Evolutionary conservation across 2,329 filamentous ascomycete genomes (phyloP), one percentile per base, ranked within the genome.

Genomic region (Colletotrichum eleusines): DNA sequence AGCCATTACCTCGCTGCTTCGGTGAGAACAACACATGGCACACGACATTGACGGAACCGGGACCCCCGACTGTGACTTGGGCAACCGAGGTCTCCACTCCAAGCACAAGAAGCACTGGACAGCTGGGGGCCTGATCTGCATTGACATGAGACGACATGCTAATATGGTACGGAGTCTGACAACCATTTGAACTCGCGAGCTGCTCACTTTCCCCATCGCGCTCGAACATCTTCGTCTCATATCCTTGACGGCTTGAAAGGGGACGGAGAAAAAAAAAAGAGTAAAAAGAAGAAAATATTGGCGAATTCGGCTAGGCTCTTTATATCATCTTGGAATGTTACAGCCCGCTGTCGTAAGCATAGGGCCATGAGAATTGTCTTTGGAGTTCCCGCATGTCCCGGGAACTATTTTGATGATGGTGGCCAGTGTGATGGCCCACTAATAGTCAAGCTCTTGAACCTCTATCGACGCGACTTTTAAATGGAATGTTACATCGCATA

Each of bases 101-200:
- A 26, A 66, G 55, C 26, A 40, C 28, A 38, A 63, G 18, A 38
- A 63, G 18, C 68, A 62, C 38, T 58, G 68, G 64, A 63, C 64
- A 71, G 64, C 18, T n/a, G 44, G 28, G 44, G 58, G 64, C 44
- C 68, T 51, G 23, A 53, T 71, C 57, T 28, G 14, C 53, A 59
- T 54, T 48, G 68, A 71, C 58, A 71, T 71, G 53, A 71, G 68
- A 68, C 64, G 68, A 71, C 44, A 12, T n/a, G n/a, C n/a, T 23
- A 46, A 23, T 53, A 35, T 44, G 40, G 18, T 55, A 42, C 42
- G 55, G 48, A 28, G 61, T 23, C 46, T 38, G 23, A 23, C 20
- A 40, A 44, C 31, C 28, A 35, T 31, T 20, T 40, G 28, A 42
- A 51, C 33, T 33, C 28, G 54, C 35, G 31, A 53, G 51, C 50